A percentile compares a stretch with the other conserved stretches of the same genome.
Conservation (phyloP, 2,329 filamentous ascomycete species). For the Endoconidiophora polonica region DNA sequence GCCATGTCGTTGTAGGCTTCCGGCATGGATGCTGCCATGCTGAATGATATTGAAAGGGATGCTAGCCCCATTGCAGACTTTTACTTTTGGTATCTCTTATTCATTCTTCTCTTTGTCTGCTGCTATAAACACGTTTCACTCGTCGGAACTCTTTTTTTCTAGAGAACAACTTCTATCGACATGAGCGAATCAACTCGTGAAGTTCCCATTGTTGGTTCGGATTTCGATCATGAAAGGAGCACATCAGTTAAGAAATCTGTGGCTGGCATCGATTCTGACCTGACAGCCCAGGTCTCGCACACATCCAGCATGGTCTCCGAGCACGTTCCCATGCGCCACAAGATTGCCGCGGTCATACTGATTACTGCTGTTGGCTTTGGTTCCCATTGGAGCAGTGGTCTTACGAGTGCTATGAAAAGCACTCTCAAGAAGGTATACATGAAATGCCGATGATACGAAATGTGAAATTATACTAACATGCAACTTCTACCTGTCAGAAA, state of each 20-base stretch:
- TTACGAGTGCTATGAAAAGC: conserved; percentile 43
- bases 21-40: neutral
- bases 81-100: neutral
- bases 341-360: conserved; percentile 27
- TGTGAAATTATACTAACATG: neutral
- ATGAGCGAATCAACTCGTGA: conserved; percentile 1
- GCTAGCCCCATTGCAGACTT: neutral
- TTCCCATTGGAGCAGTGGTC: conserved; percentile 41
- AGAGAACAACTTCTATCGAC: neutral
- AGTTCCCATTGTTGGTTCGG: neutral
- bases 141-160: neutral
- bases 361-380: conserved; percentile 41
- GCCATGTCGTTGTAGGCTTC: neutral
- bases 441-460: neutral
- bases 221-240: conserved; percentile 1
- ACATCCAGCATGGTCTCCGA: conserved; percentile 4
- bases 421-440: conserved; percentile 35
- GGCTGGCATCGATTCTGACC: neutral
- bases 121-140: neutral
- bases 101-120: neutral
- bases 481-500: conserved; percentile 20
- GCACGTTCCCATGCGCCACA: conserved; percentile 18
- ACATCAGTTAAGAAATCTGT: neutral
- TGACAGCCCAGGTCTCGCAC: neutral
- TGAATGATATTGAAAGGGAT: neutral